phyloP scores from a whole-genome alignment of 768 basidiomycete species.

The Termitomyces sp. region DNA sequence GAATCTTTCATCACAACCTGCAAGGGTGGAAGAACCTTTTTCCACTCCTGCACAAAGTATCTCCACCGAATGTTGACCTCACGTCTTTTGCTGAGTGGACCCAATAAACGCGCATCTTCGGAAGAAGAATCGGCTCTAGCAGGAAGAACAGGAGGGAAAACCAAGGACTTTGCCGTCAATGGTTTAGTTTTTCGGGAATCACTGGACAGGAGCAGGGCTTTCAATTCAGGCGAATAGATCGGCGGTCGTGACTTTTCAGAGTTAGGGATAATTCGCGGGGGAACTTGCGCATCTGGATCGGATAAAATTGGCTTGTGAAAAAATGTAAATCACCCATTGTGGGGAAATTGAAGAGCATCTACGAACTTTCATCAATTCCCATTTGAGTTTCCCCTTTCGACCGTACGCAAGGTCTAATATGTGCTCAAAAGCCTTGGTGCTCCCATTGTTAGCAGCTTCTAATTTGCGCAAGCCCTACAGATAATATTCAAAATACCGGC shows the following conservation, averaged over 20 bases:
- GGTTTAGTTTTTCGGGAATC: constrained; percentile 42
- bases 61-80: constrained; percentile 71
- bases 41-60: constrained; percentile 49
- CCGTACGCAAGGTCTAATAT: constrained; percentile 72
- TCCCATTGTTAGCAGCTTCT: constrained; percentile 47
- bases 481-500: not conserved
- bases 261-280: constrained; percentile 44
- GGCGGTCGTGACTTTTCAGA: constrained; percentile 59
- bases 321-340: not conserved
- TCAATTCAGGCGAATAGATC: constrained; percentile 55
- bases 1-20: constrained; percentile 29
- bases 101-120: constrained; percentile 53
- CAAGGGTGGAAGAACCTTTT: constrained; percentile 58
- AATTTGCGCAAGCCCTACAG: constrained; percentile 50
- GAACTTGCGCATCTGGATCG: constrained; percentile 34
- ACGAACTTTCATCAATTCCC: constrained; percentile 63
- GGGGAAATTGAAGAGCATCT: not conserved
- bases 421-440: constrained; percentile 44
- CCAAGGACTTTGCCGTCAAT: constrained; percentile 34
- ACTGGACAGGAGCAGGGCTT: constrained; percentile 52
- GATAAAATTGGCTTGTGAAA: constrained; percentile 47
- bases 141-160: constrained; percentile 50
- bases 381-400: constrained; percentile 62
- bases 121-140: constrained; percentile 51
- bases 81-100: constrained; percentile 67